These are phyloP conservation scores for Hyphopichia burtonii DNA, from an alignment of 1,139 yeast species.

Conservation along the genomic window DNA sequence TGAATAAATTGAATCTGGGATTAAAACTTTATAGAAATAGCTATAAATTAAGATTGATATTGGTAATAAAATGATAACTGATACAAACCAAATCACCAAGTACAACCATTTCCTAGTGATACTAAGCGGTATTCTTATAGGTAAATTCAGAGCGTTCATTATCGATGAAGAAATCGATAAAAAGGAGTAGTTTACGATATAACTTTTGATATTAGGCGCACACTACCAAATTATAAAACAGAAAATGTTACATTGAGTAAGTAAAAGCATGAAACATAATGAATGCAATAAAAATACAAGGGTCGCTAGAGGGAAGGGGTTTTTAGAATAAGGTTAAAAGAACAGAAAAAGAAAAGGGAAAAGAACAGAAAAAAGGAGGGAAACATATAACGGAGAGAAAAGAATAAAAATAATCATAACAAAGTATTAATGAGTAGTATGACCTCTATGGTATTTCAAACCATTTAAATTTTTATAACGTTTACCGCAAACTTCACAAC, in stretches of 20 bases:
- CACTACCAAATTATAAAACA: neutral
- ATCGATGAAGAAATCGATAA: too few relatives aligned
- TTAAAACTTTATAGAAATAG: conserved; percentile 22
- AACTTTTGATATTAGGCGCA: too few relatives aligned
- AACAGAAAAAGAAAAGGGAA: neutral
- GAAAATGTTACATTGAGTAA: neutral
- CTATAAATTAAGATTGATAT: conserved; percentile 24
- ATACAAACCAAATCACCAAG: conserved; percentile 12
- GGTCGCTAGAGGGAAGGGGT: neutral
- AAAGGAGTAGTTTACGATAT: too few relatives aligned
- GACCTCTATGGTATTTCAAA: conserved; percentile 94
- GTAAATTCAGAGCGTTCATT: conserved; percentile 2
- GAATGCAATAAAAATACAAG: neutral
- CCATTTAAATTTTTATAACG: conserved; percentile 95
- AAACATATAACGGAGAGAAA: neutral
- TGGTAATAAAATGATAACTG: conserved; percentile 23
- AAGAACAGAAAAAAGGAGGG: neutral
- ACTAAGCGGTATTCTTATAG: conserved; percentile 6
- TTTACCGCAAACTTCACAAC: conserved; percentile 98
- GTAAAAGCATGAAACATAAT: neutral
- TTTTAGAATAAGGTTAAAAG: too few relatives aligned
- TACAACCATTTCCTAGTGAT: conserved; percentile 18
- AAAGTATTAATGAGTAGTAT: conserved; percentile 73
- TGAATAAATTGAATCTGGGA: conserved; percentile 16
- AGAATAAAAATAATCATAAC: neutral